Evolutionary conservation across 2,329 filamentous ascomycete species (phyloP).

Genomic region (Aspergillus sp.): DNA sequence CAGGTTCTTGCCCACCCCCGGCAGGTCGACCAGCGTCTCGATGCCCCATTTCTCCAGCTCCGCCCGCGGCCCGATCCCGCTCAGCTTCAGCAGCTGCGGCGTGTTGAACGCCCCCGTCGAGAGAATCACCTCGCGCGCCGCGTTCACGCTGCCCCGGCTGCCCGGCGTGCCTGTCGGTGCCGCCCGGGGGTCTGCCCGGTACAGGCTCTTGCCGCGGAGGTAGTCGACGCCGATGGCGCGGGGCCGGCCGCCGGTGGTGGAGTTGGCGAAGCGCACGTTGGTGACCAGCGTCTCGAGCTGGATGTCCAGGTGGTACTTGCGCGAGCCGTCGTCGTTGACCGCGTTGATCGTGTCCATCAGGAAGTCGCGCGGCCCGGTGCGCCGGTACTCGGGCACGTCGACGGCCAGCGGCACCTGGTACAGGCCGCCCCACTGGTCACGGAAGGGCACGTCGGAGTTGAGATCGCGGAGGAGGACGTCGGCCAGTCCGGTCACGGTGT

Average conservation of each 20-base stretch:
- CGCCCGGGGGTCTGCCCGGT: conserved; percentile 45
- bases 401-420: conserved; percentile 61
- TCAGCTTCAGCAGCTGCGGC: conserved; percentile 62
- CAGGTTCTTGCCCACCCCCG: conserved; percentile 62
- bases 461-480: conserved; percentile 51
- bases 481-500: conserved; percentile 44
- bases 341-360: conserved; percentile 53
- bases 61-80: conserved; percentile 55
- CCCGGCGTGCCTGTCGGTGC: conserved; percentile 22
- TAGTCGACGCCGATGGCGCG: conserved; percentile 49
- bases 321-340: conserved; percentile 49
- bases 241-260: conserved; percentile 37
- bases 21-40: conserved; percentile 51
- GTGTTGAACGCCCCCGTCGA: conserved; percentile 59
- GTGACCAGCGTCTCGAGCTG: conserved; percentile 48
- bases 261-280: conserved; percentile 44
- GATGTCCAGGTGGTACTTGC: conserved; percentile 57
- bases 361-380: conserved; percentile 57
- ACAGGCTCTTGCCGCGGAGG: conserved; percentile 45
- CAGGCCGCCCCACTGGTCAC: conserved; percentile 50
- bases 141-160: conserved; percentile 29
- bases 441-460: conserved; percentile 46
- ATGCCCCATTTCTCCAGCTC: conserved; percentile 55
- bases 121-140: conserved; percentile 40
- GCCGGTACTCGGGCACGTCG: conserved; percentile 46